A percentile compares a stretch with the other conserved stretches of the same genome.
phyloP scores from a whole-genome alignment of 305 asterid genomes.

The Solanum aculeatissimum region DNA sequence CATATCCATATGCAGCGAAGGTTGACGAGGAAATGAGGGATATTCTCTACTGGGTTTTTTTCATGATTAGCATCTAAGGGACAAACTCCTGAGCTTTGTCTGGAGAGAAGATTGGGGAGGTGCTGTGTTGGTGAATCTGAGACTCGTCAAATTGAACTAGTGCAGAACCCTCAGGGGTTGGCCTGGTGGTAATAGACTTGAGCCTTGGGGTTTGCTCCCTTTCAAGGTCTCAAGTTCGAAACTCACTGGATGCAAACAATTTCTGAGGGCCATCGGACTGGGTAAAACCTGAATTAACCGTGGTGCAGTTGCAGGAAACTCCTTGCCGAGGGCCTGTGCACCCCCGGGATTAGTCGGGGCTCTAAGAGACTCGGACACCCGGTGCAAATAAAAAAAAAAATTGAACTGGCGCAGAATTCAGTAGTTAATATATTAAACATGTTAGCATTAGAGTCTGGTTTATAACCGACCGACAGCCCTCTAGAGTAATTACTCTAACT shows the following conservation, averaged over 20 bases:
- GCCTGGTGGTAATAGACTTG: no score
- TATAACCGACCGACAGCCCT: neutral
- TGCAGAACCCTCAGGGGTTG: no score
- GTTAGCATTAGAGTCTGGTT: neutral
- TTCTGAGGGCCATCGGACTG: no score
- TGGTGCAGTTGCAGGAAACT: no score
- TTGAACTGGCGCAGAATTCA: neutral
- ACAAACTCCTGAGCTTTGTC: neutral
- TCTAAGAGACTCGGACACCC: no score
- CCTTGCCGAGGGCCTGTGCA: no score
- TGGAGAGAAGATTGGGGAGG: neutral
- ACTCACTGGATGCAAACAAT: no score
- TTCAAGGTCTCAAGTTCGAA: no score
- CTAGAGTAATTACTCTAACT: neutral
- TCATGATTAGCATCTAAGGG: neutral
- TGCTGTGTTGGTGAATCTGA: neutral
- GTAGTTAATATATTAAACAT: neutral
- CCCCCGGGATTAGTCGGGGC: no score
- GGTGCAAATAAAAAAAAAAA: no score
- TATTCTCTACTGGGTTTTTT: neutral
- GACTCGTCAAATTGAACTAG: neutral
- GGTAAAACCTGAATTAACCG: no score
- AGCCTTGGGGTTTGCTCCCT: no score
- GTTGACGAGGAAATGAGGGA: neutral
- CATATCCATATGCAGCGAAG: neutral